These are phyloP conservation scores for Sphaerulina musiva DNA, from an alignment of 2,329 filamentous ascomycete genomes.

Conservation along the genomic window DNA sequence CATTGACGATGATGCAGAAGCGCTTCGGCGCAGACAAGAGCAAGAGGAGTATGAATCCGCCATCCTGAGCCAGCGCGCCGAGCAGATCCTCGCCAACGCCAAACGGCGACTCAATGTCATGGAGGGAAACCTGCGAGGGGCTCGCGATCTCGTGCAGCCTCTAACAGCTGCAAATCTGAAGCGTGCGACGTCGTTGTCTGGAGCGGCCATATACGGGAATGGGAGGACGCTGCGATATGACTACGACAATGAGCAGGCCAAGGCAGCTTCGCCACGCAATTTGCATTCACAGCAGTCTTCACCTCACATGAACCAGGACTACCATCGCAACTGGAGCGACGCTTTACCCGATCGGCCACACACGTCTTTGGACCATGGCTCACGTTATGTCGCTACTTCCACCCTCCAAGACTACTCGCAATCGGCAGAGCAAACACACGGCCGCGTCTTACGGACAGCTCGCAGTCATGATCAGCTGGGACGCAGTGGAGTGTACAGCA, in stretches of 20 bases:
- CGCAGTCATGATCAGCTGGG: slow-evolving; percentile 20
- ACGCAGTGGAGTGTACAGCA: slow-evolving; percentile 10
- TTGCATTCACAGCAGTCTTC: slow-evolving; percentile 29
- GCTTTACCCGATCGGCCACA: slow-evolving; percentile 39
- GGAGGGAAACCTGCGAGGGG: slow-evolving; percentile 82
- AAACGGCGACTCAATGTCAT: slow-evolving; percentile 85
- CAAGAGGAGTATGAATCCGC: slow-evolving; percentile 61
- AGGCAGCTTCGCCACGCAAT: slow-evolving; percentile 13
- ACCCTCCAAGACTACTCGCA: slow-evolving; percentile 3
- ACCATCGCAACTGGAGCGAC: slow-evolving; percentile 53
- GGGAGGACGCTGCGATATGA: slow-evolving; percentile 19
- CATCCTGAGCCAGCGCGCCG: slow-evolving; percentile 72
- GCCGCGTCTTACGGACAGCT: slow-evolving; percentile 12
- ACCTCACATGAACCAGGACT: slow-evolving; percentile 27
- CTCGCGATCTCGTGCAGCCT: slow-evolving; percentile 46
- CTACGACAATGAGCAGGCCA: slow-evolving; percentile 17
- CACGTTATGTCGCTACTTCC: slow-evolving; percentile 7
- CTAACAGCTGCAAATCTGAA: slow-evolving; percentile 36
- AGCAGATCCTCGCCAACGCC: slow-evolving; percentile 86
- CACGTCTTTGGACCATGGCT: slow-evolving; percentile 22
- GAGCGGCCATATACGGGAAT: slow-evolving; percentile 14
- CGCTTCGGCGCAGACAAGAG: slow-evolving; percentile 34
- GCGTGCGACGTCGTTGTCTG: slow-evolving; percentile 31
- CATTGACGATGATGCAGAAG: slow-evolving; percentile 23
- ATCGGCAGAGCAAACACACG: slow-evolving; percentile 10